Base-by-base conservation (phyloP, 2,329 filamentous ascomycete genomes). In the Apiospora marii region DNA sequence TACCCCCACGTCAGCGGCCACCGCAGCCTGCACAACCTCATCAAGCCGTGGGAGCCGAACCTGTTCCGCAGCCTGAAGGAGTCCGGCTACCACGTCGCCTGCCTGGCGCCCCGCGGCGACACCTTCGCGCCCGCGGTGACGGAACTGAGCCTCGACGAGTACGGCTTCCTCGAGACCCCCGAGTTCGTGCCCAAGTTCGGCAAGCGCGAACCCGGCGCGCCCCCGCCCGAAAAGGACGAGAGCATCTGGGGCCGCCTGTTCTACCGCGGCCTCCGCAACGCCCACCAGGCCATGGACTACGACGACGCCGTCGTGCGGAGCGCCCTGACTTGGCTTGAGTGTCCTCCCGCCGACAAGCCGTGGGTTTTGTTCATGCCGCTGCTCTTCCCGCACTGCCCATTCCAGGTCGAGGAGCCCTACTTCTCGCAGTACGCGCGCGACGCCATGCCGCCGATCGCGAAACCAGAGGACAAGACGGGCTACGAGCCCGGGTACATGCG, bases 41-140 rank as follows among this genome's bases (percentile, higher is more conserved):
- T 87, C 74, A 87, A 87, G 73, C 84, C 85, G 0, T 85, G 84
- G 84, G 85, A 87, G 73, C 84, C 83, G 1, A 87, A 87, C 68
- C 69, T 87, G 1, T 85, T 87, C 73, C 81, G 84, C 10, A 81
- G 78, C 2, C 73, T 86, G 16, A 85, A 84, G 69, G 84, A 86
- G 53, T 75, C 76, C 0, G 85, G 85, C 0, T 87, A 87, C 70
- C 85, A 87, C 68, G 81, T 87, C 12, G 85, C 85, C 0, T 87
- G 81, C 51, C 81, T 87, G 3, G 81, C 83, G 0, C 84, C 84
- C 0, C 75, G 83, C 5, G 84, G 83, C 0, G 82, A 86, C 72
- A 82, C 80, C 0, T 87, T 85, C 72, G 85, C 85, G 0, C 81
- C 82, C 0, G 82, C 76, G 0, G 83, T 84, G 1, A 86, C 85